phyloP scores from a whole-genome alignment of 768 basidiomycete genomes.

The Vishniacozyma victoriae region DNA sequence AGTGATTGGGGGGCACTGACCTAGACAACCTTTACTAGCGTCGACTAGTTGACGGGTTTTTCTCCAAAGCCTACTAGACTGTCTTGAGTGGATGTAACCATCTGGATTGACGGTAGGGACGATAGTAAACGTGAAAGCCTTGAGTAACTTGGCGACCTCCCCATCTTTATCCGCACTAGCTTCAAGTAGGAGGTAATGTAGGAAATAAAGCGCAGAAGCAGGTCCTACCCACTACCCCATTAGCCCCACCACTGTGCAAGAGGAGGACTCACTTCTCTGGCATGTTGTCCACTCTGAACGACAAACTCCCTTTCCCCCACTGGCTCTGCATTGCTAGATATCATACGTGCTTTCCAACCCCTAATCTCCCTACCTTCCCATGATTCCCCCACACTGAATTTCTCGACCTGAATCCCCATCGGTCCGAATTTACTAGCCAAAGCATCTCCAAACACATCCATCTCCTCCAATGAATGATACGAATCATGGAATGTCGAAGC shows the following conservation, averaged over 20 bases:
- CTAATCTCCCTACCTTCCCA: conserved; percentile 35
- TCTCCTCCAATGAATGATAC: conserved; percentile 36
- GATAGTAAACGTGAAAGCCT: conserved; percentile 49
- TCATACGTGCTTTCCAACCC: conserved; percentile 30
- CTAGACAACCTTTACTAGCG: conserved; percentile 47
- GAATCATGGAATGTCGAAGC: conserved; percentile 38
- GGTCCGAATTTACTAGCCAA: conserved; percentile 23
- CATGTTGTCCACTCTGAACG: conserved; percentile 67
- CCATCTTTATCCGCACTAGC: conserved; percentile 47
- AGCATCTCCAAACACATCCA: conserved; percentile 31
- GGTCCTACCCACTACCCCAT: conserved; percentile 68
- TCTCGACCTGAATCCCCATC: conserved; percentile 12
- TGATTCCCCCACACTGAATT: conserved; percentile 30
- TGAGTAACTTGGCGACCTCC: conserved; percentile 51
- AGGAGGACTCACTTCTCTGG: conserved; percentile 58
- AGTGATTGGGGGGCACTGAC: conserved; percentile 16
- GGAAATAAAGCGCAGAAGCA: conserved; percentile 64
- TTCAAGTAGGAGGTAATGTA: conserved; percentile 62
- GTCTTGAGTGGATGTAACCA: conserved; percentile 52
- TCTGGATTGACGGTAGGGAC: conserved; percentile 48
- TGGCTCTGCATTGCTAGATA: conserved; percentile 6
- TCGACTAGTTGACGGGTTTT: conserved; percentile 44
- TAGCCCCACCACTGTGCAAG: not conserved
- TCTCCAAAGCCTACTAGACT: conserved; percentile 60
- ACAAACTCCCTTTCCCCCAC: conserved; percentile 53